Evolutionary conservation across 163 green algal species (phyloP).

Genomic region (Scenedesmus sp.): DNA sequence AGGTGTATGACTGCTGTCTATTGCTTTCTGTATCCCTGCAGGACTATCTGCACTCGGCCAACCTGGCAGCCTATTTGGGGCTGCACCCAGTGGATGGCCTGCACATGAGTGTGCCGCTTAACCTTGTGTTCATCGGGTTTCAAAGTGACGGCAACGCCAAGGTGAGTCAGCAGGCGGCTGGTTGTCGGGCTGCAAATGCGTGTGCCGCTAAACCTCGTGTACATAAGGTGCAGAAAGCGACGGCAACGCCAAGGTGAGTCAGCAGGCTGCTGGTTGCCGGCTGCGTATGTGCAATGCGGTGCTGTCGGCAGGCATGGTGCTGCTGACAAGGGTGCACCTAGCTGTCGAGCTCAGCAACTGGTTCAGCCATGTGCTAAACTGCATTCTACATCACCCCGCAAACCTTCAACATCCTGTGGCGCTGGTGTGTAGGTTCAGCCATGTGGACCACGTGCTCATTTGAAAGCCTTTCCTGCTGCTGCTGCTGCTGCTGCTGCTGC

Average conservation of each 20-base stretch:
- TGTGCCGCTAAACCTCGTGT: constrained; percentile 67
- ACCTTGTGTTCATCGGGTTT: constrained; percentile 75
- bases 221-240: constrained; percentile 63
- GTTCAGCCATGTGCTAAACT: constrained; percentile 56
- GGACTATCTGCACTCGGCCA: constrained; percentile 54
- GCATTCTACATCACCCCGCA: too few relatives aligned
- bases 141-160: constrained; percentile 47
- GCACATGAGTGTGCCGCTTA: constrained; percentile 72
- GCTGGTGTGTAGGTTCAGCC: too few relatives aligned
- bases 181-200: constrained; percentile 69
- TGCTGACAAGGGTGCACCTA: too few relatives aligned
- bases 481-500: constrained; percentile 57
- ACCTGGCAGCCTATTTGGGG: constrained; percentile 66
- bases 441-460: too few relatives aligned
- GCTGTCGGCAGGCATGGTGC: too few relatives aligned
- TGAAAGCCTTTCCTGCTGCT: too few relatives aligned
- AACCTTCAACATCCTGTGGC: constrained; percentile 39
- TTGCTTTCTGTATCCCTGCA: background rate
- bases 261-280: too few relatives aligned
- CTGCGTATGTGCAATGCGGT: too few relatives aligned
- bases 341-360: constrained; percentile 59
- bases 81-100: constrained; percentile 61
- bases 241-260: constrained; percentile 35
- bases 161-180: background rate
- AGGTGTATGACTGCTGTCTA: background rate